Evolutionary conservation across 73 alveolate species (phyloP).

Genomic region (Paramecium bursaria): DNA sequence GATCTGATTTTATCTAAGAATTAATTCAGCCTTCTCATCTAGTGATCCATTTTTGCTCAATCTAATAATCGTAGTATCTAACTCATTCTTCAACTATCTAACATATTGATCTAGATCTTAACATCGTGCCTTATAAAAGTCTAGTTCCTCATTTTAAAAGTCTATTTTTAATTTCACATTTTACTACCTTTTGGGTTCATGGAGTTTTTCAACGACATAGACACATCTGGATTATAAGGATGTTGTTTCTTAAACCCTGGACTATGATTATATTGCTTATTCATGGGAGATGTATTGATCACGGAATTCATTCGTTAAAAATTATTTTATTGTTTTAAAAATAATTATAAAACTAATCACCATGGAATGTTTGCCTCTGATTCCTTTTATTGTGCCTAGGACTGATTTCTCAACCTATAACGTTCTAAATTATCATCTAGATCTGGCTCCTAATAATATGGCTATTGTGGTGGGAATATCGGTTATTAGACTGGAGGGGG

Average conservation of each 20-base stretch:
- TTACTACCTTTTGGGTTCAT: slow-evolving; percentile 21
- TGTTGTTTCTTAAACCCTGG: slow-evolving; percentile 50
- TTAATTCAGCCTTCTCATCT: slow-evolving; percentile 51
- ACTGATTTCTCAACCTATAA: background rate
- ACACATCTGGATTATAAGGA: slow-evolving; percentile 54
- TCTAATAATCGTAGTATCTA: slow-evolving; percentile 47
- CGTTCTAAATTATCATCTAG: background rate
- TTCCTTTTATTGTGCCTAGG: background rate
- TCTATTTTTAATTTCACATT: background rate
- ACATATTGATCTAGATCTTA: slow-evolving; percentile 37
- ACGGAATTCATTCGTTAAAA: background rate
- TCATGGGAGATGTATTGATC: background rate
- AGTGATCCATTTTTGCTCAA: slow-evolving; percentile 32
- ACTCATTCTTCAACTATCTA: slow-evolving; percentile 45
- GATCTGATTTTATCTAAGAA: slow-evolving; percentile 26
- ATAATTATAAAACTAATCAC: slow-evolving; percentile 13
- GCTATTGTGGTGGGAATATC: background rate
- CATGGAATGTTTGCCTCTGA: background rate
- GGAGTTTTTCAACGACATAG: slow-evolving; percentile 30
- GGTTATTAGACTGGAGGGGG: no score
- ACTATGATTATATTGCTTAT: slow-evolving; percentile 35
- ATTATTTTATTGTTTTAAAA: background rate
- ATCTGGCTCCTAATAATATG: background rate
- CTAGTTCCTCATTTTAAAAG: slow-evolving; percentile 50
- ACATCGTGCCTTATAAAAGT: slow-evolving; percentile 10